phyloP scores from a whole-genome alignment of 768 basidiomycete genomes.

The Flagelloscypha sp. region DNA sequence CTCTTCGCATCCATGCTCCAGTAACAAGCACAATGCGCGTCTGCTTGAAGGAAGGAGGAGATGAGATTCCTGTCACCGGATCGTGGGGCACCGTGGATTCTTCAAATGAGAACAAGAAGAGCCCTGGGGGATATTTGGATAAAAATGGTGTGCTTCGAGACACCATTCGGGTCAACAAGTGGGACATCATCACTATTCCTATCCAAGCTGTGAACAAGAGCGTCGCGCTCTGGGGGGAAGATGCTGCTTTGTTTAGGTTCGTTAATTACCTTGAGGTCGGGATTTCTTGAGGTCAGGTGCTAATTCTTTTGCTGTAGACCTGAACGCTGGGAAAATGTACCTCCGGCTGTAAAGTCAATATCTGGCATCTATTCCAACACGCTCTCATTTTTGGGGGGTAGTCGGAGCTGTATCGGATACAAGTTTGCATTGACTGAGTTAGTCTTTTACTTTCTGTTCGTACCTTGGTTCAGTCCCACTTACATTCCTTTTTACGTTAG shows the following conservation, averaged over 20 bases:
- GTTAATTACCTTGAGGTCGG: conserved; percentile 14
- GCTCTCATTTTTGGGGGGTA: conserved; percentile 49
- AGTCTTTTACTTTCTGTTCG: conserved; percentile 20
- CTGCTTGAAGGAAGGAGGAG: conserved; percentile 33
- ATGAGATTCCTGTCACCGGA: conserved; percentile 51
- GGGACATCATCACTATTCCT: conserved; percentile 53
- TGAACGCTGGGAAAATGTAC: conserved; percentile 42
- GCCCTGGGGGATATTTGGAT: conserved; percentile 16
- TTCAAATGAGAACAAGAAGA: conserved; percentile 1
- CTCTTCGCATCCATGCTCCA: conserved; percentile 45
- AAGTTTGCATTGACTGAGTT: conserved; percentile 54
- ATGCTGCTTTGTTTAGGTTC: conserved; percentile 54
- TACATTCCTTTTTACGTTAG: conserved; percentile 24
- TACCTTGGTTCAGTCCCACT: conserved; percentile 7
- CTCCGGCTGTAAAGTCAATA: conserved; percentile 26
- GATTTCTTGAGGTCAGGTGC: conserved; percentile 12
- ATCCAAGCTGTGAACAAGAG: conserved; percentile 54
- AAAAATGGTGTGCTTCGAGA: conserved; percentile 20
- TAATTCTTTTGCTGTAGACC: conserved; percentile 25
- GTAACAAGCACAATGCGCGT: conserved; percentile 55
- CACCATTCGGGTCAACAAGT: conserved; percentile 32
- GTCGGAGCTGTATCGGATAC: conserved; percentile 55
- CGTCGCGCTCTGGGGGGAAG: conserved; percentile 50
- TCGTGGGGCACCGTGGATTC: conserved; percentile 9
- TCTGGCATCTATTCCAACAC: conserved; percentile 47